Percentiles rank a stretch among this genome's conserved stretches.
These are phyloP conservation scores for Chlorella variabilis DNA, from an alignment of 163 green algal genomes.

Conservation along the genomic window DNA sequence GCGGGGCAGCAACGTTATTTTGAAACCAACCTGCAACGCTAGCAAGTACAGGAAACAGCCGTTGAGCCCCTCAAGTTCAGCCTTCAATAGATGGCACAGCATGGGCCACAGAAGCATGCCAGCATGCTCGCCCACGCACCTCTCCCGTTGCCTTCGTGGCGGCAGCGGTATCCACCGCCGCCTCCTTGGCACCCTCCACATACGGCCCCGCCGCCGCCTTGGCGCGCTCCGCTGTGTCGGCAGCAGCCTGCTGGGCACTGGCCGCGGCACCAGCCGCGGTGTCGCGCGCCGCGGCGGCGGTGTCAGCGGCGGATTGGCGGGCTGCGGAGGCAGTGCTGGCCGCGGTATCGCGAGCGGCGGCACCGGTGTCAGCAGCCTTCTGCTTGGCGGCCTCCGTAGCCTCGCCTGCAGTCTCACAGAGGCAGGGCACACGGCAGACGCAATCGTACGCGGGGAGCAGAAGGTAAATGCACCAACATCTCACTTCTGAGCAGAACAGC, in stretches of 20 bases:
- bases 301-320: too few species aligned
- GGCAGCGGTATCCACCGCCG: not conserved
- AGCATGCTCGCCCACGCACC: too few species aligned
- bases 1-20: slow-evolving; percentile 4
- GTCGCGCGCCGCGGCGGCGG: too few species aligned
- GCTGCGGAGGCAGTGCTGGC: slow-evolving; percentile 1
- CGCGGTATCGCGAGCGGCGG: not conserved
- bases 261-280: not conserved
- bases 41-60: too few species aligned
- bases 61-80: too few species aligned
- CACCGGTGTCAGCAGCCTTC: slow-evolving; percentile 1
- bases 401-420: slow-evolving; percentile 7
- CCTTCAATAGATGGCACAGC: too few species aligned
- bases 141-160: not conserved
- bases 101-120: too few species aligned
- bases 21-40: too few species aligned
- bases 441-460: too few species aligned
- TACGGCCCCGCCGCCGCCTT: slow-evolving; percentile 1
- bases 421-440: not conserved
- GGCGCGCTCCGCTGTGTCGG: not conserved
- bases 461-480: too few species aligned
- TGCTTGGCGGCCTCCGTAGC: not conserved
- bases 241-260: not conserved
- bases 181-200: slow-evolving; percentile 6
- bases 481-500: too few species aligned